Evolutionary conservation across 2,329 filamentous ascomycete genomes (phyloP).

Genomic region (Talaromyces sp.): DNA sequence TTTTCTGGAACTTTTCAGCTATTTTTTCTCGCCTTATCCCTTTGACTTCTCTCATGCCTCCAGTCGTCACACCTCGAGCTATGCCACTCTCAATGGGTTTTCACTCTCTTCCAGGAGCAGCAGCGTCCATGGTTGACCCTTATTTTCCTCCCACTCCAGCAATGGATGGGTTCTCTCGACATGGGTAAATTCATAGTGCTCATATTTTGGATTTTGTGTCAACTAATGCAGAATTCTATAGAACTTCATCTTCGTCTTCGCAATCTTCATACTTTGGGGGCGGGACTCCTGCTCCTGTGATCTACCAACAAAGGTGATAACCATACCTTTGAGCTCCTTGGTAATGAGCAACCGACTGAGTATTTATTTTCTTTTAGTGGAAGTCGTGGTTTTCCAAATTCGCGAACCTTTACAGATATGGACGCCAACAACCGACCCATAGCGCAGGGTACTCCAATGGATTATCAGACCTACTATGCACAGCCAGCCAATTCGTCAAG

Average conservation of each 20-base stretch:
- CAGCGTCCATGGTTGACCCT: conserved; percentile 28
- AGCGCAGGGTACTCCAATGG: conserved; percentile 28
- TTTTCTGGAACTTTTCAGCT: background rate
- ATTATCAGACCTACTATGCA: conserved; percentile 31
- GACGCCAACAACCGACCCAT: conserved; percentile 26
- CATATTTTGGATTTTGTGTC: background rate
- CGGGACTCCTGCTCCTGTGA: conserved; percentile 28
- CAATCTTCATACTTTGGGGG: conserved; percentile 30
- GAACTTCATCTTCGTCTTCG: conserved; percentile 20
- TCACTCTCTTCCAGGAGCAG: conserved; percentile 30
- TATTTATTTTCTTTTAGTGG: conserved; percentile 25
- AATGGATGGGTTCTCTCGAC: conserved; percentile 33
- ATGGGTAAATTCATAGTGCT: conserved; percentile 31
- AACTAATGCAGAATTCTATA: background rate
- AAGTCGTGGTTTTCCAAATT: conserved; percentile 31
- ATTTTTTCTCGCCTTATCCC: background rate
- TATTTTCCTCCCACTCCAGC: conserved; percentile 31
- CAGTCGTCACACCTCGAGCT: conserved; percentile 28
- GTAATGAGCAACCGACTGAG: conserved; percentile 19
- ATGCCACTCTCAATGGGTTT: conserved; percentile 32
- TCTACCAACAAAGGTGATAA: conserved; percentile 39
- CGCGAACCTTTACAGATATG: conserved; percentile 28
- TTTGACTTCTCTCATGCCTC: conserved; percentile 29
- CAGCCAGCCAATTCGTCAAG: conserved; percentile 26
- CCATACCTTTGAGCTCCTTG: background rate